Evolutionary conservation across 169 alveolate species (phyloP).

Genomic region (Eimeria tenella): DNA sequence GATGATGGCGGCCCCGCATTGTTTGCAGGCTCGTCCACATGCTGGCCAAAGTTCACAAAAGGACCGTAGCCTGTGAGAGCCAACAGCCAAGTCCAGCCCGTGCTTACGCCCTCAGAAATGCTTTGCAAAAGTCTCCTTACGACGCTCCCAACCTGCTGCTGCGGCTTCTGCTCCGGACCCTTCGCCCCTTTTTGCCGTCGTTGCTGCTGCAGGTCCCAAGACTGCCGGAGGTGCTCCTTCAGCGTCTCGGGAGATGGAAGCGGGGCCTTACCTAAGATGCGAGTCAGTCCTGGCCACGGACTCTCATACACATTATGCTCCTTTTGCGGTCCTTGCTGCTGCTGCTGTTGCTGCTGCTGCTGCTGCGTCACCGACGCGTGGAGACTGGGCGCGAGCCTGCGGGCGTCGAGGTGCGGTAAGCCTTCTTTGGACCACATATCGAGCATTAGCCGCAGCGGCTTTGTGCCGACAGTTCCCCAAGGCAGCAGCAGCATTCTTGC

Average conservation of each 20-base stretch:
- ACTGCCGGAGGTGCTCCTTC: background rate
- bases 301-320: background rate
- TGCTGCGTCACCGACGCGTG: background rate
- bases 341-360: conserved; percentile 23
- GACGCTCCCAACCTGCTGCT: background rate
- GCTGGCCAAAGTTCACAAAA: background rate
- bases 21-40: background rate
- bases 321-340: background rate
- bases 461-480: conserved; percentile 5
- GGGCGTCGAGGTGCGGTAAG: conserved; percentile 7
- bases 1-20: background rate
- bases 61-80: background rate
- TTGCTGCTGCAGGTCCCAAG: background rate
- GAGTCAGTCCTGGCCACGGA: background rate
- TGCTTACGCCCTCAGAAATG: background rate
- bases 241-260: background rate
- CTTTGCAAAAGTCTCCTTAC: background rate
- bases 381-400: conserved; percentile 7
- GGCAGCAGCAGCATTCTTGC: conserved; percentile 14
- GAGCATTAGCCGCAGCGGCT: background rate
- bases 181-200: background rate
- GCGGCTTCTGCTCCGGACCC: background rate
- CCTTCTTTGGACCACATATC: background rate
- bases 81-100: background rate
- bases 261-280: background rate